Evolutionary conservation across 2,329 filamentous ascomycete species (phyloP).

Genomic region (Claviceps sp.): DNA sequence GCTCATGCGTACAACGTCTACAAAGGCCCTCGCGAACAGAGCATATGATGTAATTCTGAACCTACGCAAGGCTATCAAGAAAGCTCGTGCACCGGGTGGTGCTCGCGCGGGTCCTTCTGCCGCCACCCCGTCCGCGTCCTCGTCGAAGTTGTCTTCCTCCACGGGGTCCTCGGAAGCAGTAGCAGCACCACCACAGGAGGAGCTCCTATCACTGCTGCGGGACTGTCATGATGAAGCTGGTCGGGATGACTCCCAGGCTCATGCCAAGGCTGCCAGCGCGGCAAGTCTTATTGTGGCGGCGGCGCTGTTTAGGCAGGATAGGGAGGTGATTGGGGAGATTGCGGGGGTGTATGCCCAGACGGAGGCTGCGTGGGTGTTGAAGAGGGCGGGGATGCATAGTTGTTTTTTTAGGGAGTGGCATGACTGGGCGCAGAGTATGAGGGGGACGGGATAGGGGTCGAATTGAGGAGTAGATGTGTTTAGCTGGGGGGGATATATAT

Average conservation of each 20-base stretch:
- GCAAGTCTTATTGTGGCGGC: conserved; percentile 56
- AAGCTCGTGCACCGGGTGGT: conserved; percentile 24
- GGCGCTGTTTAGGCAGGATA: conserved; percentile 42
- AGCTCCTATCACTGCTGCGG: conserved; percentile 44
- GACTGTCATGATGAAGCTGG: conserved; percentile 56
- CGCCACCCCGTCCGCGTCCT: no score
- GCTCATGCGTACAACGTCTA: conserved; percentile 62
- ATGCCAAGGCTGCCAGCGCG: conserved; percentile 61
- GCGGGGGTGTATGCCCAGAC: conserved; percentile 52
- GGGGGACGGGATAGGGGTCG: not conserved
- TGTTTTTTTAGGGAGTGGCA: conserved; percentile 60
- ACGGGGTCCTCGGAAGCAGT: not conserved
- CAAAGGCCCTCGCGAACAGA: conserved; percentile 62
- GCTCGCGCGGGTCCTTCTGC: no score
- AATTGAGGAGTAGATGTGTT: not conserved
- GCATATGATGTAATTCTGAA: conserved; percentile 58
- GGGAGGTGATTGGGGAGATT: conserved; percentile 37
- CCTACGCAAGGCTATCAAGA: conserved; percentile 56
- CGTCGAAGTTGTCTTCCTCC: not conserved
- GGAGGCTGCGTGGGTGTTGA: conserved; percentile 42
- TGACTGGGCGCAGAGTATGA: conserved; percentile 53
- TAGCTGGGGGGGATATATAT: not conserved
- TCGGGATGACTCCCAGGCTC: conserved; percentile 52
- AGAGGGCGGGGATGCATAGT: conserved; percentile 45
- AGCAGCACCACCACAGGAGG: conserved; percentile 14